Evolutionary conservation across 805 yeast genomes (phyloP).

Genomic region (Ogataea trehalophila): DNA sequence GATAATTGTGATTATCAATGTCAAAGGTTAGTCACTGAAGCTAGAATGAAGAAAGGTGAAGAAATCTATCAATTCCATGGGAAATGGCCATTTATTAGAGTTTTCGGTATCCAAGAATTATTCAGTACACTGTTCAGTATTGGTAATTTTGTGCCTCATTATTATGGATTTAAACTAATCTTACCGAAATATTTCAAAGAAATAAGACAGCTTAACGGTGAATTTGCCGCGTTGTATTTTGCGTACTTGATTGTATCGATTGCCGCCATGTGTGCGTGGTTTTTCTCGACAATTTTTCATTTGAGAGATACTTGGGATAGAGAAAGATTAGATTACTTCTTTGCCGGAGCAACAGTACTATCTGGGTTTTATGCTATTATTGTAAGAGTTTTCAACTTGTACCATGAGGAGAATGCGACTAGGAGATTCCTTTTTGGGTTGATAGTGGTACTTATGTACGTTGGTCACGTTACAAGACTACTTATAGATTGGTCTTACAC

Average conservation of each 20-base stretch:
- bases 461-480: conserved; percentile 62
- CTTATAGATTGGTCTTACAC: conserved; percentile 80
- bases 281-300: conserved; percentile 81
- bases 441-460: conserved; percentile 46
- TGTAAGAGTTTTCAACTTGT: conserved; percentile 57
- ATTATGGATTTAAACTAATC: conserved; percentile 37
- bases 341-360: conserved; percentile 86
- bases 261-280: conserved; percentile 84
- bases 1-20: conserved; percentile 91
- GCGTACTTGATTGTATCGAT: conserved; percentile 46
- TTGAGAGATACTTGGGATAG: conserved; percentile 75
- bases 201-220: conserved; percentile 14
- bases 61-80: conserved; percentile 87
- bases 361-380: conserved; percentile 70
- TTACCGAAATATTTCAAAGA: conserved; percentile 19
- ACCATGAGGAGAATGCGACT: conserved; percentile 28
- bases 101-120: conserved; percentile 80
- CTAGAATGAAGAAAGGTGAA: conserved; percentile 42
- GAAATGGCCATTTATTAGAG: conserved; percentile 89
- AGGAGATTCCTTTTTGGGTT: conserved; percentile 34
- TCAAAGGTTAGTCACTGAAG: conserved; percentile 66
- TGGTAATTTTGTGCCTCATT: conserved; percentile 64
- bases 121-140: conserved; percentile 78
- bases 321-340: conserved; percentile 84
- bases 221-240: conserved; percentile 26